A percentile compares a stretch with the other conserved stretches of the same genome.
phyloP scores from a whole-genome alignment of 1,139 yeast species.

The Saccharomyces uvarum region DNA sequence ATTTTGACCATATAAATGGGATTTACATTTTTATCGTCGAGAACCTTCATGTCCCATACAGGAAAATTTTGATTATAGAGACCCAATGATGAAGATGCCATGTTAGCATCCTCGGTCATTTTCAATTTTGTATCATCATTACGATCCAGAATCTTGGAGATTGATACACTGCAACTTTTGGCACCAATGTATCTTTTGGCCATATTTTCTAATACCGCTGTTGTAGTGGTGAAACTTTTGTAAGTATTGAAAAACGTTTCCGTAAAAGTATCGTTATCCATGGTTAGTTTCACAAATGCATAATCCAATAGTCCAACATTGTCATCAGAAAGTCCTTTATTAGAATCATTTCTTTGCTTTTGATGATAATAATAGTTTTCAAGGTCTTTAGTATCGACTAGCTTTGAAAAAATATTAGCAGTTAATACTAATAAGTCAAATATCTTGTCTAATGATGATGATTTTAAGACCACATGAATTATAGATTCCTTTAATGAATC shows the following conservation, averaged over 20 bases:
- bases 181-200: conserved; percentile 52
- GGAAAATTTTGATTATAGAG: conserved; percentile 23
- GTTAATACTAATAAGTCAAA: conserved; percentile 58
- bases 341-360: conserved; percentile 12
- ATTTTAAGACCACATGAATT: conserved; percentile 45
- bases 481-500: conserved; percentile 30
- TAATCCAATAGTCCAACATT: conserved; percentile 32
- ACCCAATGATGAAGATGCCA: conserved; percentile 4
- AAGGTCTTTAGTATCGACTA: conserved; percentile 39
- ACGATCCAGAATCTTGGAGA: conserved; percentile 29
- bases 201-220: conserved; percentile 42
- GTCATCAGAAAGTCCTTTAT: conserved; percentile 7
- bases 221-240: conserved; percentile 54
- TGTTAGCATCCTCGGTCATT: background rate
- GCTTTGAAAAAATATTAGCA: conserved; percentile 49
- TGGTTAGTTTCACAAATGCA: conserved; percentile 38
- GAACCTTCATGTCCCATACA: conserved; percentile 41
- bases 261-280: conserved; percentile 55
- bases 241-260: conserved; percentile 60
- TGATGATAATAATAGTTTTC: conserved; percentile 33
- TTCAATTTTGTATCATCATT: conserved; percentile 12
- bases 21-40: conserved; percentile 34
- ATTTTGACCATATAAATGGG: conserved; percentile 51
- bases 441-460: conserved; percentile 53
- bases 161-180: conserved; percentile 48